Base-by-base conservation (phyloP, 1,139 yeast genomes). In the Yamadazyma diddensiae region DNA sequence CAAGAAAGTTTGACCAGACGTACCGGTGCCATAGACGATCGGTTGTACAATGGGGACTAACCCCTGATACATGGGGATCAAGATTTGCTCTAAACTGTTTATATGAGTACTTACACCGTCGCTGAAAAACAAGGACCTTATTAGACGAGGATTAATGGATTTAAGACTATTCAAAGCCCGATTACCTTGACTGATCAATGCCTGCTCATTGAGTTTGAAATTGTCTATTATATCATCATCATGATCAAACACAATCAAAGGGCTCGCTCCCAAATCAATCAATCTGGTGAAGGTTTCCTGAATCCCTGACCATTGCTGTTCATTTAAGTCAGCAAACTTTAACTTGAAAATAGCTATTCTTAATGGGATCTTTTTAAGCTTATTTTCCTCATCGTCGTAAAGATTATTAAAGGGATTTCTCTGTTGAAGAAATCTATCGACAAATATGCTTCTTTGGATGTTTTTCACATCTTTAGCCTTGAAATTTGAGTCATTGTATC, bases 41-140 rank as follows among this genome's bases (percentile, higher is more conserved):
- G 90, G 90, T 30, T 73, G 72, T 5, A 83, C 57, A 1, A 82
- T 66, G 0, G 94, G 92, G 2, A 82, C 68, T 9, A 60, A 55
- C 3, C 64, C 65, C 39, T 70, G 75, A 43, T 65, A 66, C 26
- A 69, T 37, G 0, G 75, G 75, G 6, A 67, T 56, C 15, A 70
- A 45, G 2, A 69, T 35, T 47, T 54, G 68, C 30, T 61, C 65
- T 23, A 65, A 41, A 28, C 54, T 50, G 29, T 55, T 55, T 12
- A 63, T 45, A 1, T 22, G 15, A 3, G 48, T 29, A 2, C 35
- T 34, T 0, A 37, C 44, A 3, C 40, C 33, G 13, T 45, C 36
- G 15, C 43, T 37, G 3, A 39, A 41, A 37, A 65, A 65, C 6
- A 63, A 42, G 2, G 59, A 53, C 22, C 71, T 43, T 21, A 62